Conservation (phyloP, 129 eudicot species). For the Tagetes erecta region DNA sequence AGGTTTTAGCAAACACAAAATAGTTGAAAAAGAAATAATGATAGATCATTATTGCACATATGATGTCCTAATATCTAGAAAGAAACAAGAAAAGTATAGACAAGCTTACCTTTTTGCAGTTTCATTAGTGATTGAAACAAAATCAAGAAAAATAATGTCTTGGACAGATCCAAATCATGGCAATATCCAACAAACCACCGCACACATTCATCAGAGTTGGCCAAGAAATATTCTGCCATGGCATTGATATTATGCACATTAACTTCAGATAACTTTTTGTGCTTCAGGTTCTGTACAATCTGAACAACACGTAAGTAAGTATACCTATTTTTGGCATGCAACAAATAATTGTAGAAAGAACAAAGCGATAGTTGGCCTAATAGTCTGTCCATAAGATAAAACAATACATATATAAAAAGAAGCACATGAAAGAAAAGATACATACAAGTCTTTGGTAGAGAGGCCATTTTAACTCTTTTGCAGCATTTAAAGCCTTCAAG, state of each 20-base stretch:
- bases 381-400: not conserved
- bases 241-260: conserved; percentile 58
- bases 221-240: conserved; percentile 59
- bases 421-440: conserved; percentile 7
- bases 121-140: conserved; percentile 54
- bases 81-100: not conserved
- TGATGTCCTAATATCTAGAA: not conserved
- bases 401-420: not conserved
- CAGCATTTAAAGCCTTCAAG: conserved; percentile 62
- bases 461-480: conserved; percentile 68
- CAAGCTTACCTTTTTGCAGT: conserved; percentile 47
- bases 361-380: not conserved
- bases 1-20: not conserved
- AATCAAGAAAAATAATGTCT: conserved; percentile 66
- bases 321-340: not conserved
- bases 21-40: not conserved
- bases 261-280: conserved; percentile 35
- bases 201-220: conserved; percentile 45
- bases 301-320: conserved; percentile 10
- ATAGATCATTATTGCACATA: not conserved
- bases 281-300: conserved; percentile 51
- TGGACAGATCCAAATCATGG: conserved; percentile 53
- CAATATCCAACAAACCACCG: conserved; percentile 72
- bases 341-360: not conserved
- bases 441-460: conserved; percentile 50